These are phyloP conservation scores for Schizothecium vesticola DNA, from an alignment of 495 filamentous ascomycete species.

Conservation along the genomic window DNA sequence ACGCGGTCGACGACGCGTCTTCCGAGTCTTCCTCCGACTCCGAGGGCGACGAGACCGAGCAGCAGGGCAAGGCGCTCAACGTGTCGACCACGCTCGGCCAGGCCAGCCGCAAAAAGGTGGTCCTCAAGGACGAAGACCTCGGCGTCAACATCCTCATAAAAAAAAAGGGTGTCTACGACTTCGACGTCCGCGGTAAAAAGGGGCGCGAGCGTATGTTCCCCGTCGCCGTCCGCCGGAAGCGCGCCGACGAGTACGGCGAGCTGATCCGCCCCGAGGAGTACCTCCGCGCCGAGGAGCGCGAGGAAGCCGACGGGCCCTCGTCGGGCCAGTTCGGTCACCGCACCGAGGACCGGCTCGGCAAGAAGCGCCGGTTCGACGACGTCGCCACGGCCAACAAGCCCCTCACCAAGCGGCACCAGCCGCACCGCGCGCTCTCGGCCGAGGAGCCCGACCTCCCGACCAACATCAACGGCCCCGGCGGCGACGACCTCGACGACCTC, in stretches of 20 bases:
- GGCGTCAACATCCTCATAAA: constrained; percentile 90
- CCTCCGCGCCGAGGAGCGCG: constrained; percentile 85
- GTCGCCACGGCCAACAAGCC: constrained; percentile 41
- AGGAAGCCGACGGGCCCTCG: constrained; percentile 66
- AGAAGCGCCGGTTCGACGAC: constrained; percentile 93
- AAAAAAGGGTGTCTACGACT: constrained; percentile 82
- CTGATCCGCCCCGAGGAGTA: constrained; percentile 90
- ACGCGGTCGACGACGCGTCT: constrained; percentile 77
- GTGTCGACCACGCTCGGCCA: constrained; percentile 76
- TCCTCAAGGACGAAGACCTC: constrained; percentile 75
- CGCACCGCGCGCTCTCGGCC: constrained; percentile 29
- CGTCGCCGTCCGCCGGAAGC: constrained; percentile 69
- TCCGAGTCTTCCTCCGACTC: constrained; percentile 74
- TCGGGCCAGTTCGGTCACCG: constrained; percentile 40
- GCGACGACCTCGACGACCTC: constrained; percentile 49
- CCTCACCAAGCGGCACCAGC: constrained; percentile 37
- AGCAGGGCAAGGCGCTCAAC: constrained; percentile 89
- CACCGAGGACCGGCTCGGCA: constrained; percentile 65
- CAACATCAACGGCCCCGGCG: constrained; percentile 33
- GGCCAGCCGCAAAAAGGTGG: constrained; percentile 73
- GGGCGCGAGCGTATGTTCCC: constrained; percentile 92
- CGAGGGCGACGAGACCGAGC: constrained; percentile 82
- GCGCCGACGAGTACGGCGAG: constrained; percentile 88
- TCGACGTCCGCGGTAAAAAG: constrained; percentile 86
- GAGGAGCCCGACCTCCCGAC: constrained; percentile 40